phyloP scores from a whole-genome alignment of 2,329 filamentous ascomycete genomes.

The Plenodomus lindquistii region DNA sequence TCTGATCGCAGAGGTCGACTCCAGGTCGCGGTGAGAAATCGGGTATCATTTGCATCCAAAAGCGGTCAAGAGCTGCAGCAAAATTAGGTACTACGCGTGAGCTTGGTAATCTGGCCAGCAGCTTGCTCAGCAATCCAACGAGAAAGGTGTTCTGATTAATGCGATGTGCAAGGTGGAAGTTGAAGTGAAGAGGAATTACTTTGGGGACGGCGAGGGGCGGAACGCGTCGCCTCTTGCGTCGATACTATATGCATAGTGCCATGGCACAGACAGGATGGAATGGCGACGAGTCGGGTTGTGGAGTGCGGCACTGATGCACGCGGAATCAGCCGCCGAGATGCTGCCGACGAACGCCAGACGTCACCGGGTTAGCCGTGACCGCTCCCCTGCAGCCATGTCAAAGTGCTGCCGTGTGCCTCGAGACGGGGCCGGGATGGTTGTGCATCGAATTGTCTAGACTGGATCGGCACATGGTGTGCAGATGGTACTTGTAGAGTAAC shows the following conservation, averaged over 20 bases:
- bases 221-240: background rate
- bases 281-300: slow-evolving; percentile 12
- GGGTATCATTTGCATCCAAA: slow-evolving; percentile 20
- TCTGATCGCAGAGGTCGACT: slow-evolving; percentile 14
- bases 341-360: slow-evolving; percentile 18
- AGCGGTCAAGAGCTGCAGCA: slow-evolving; percentile 14
- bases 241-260: slow-evolving; percentile 5
- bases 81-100: slow-evolving; percentile 16
- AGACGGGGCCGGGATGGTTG: background rate
- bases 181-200: background rate
- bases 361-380: slow-evolving; percentile 12
- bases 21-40: slow-evolving; percentile 17
- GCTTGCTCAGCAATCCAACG: background rate
- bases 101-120: slow-evolving; percentile 3
- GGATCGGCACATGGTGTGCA: slow-evolving; percentile 14
- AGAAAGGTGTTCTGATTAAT: background rate
- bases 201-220: background rate
- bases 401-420: background rate
- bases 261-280: slow-evolving; percentile 7
- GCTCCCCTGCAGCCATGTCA: background rate
- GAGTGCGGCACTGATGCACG: slow-evolving; percentile 7
- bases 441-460: slow-evolving; percentile 13
- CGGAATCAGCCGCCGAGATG: slow-evolving; percentile 17
- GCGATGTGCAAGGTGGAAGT: background rate
- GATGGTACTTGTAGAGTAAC: too few relatives aligned